These are phyloP conservation scores for Fraxinus xanthoxyloides DNA, from an alignment of 305 asterid genomes.

Conservation along the genomic window DNA sequence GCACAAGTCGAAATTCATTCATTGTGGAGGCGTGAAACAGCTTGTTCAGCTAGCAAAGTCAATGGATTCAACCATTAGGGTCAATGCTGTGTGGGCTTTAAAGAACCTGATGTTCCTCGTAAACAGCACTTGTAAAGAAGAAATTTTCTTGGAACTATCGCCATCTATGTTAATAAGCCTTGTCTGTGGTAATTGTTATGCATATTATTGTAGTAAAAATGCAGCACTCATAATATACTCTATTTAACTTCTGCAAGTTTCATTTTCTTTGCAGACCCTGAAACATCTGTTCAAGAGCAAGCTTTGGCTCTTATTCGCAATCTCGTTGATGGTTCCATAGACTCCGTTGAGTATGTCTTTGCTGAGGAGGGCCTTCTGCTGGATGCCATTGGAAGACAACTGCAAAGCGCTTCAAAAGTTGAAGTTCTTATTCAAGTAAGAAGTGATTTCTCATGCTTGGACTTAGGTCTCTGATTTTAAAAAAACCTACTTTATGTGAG, in stretches of 20 bases:
- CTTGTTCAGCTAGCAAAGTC: slow-evolving; percentile 90
- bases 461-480: slow-evolving; percentile 6
- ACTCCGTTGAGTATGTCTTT: slow-evolving; percentile 62
- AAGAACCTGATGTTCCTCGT: slow-evolving; percentile 78
- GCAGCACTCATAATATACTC: slow-evolving; percentile 14
- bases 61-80: slow-evolving; percentile 76
- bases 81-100: slow-evolving; percentile 74
- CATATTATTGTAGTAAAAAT: background rate
- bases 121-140: slow-evolving; percentile 70
- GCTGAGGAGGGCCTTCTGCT: slow-evolving; percentile 65
- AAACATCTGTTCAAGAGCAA: slow-evolving; percentile 87
- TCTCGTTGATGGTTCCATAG: slow-evolving; percentile 73
- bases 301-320: slow-evolving; percentile 79
- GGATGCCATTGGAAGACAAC: slow-evolving; percentile 73
- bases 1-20: slow-evolving; percentile 56
- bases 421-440: slow-evolving; percentile 88
- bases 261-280: slow-evolving; percentile 60
- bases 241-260: slow-evolving; percentile 25
- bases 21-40: slow-evolving; percentile 77
- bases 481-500: background rate
- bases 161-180: slow-evolving; percentile 68
- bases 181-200: slow-evolving; percentile 57
- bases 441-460: slow-evolving; percentile 6
- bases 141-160: slow-evolving; percentile 67
- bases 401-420: slow-evolving; percentile 48